phyloP scores from a whole-genome alignment of 192 early-diverging fungal species.

The Entomortierella parvispora region DNA sequence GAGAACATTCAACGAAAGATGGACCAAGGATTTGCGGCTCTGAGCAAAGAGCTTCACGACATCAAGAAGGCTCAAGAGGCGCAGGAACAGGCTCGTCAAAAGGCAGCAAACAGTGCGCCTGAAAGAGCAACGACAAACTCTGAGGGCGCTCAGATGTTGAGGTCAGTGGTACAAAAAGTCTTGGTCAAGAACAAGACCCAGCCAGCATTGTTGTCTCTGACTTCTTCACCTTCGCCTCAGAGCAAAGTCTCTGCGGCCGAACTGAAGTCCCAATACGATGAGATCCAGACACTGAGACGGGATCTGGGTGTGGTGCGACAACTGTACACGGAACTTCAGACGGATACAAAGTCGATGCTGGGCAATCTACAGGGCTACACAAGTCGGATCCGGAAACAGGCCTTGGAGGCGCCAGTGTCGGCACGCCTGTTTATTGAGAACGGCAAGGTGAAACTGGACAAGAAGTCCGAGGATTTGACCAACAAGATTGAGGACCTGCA shows the following conservation, averaged over 20 bases:
- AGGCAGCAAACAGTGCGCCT: not conserved
- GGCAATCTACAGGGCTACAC: conserved; percentile 50
- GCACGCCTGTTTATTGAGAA: conserved; percentile 61
- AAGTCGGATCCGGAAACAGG: conserved; percentile 26
- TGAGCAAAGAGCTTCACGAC: conserved; percentile 41
- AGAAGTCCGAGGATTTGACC: conserved; percentile 54
- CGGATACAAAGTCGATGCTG: conserved; percentile 47
- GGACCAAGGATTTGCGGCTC: conserved; percentile 30
- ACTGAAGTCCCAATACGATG: conserved; percentile 43
- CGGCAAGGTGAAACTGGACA: conserved; percentile 63
- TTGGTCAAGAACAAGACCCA: conserved; percentile 14
- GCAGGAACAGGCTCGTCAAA: conserved; percentile 15
- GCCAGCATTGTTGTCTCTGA: not conserved
- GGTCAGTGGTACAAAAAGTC: conserved; percentile 19
- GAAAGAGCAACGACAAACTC: conserved; percentile 8
- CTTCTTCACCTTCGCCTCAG: not conserved
- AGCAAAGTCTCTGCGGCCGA: conserved; percentile 21
- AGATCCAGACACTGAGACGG: conserved; percentile 53
- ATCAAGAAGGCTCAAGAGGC: conserved; percentile 40
- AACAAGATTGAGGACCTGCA: conserved; percentile 70
- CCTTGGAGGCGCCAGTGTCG: conserved; percentile 24
- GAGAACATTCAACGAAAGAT: conserved; percentile 53
- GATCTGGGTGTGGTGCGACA: conserved; percentile 56
- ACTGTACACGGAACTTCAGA: conserved; percentile 60
- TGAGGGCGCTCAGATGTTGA: not conserved